Conservation (phyloP, 805 yeast genomes). For the Isabelozyma pseudorhagii region DNA sequence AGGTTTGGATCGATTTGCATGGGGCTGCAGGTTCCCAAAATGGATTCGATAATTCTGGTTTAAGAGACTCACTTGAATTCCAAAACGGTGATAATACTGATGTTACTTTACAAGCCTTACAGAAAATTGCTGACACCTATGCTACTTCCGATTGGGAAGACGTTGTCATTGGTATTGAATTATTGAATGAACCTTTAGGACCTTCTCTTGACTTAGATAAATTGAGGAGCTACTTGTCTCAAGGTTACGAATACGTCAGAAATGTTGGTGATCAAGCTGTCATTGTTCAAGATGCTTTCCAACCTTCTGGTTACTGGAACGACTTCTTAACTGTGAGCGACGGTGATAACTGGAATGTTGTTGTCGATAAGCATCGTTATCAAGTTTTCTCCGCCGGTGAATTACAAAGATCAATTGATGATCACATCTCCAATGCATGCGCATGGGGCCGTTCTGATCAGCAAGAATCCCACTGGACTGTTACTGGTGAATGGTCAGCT, state of each 20-base stretch:
- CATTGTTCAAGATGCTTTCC: constrained; percentile 82
- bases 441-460: constrained; percentile 25
- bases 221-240: constrained; percentile 55
- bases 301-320: constrained; percentile 61
- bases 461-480: constrained; percentile 65
- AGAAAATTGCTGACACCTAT: constrained; percentile 57
- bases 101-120: constrained; percentile 54
- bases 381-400: constrained; percentile 74
- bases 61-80: constrained; percentile 61
- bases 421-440: constrained; percentile 48
- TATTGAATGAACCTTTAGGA: constrained; percentile 88
- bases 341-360: constrained; percentile 54
- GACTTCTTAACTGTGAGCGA: constrained; percentile 38
- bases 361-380: constrained; percentile 87
- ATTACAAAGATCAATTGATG: constrained; percentile 55
- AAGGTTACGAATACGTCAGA: constrained; percentile 68
- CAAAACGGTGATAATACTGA: constrained; percentile 51
- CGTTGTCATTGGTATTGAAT: constrained; percentile 78
- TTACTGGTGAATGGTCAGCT: constrained; percentile 88
- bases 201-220: constrained; percentile 56
- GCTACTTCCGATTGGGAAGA: constrained; percentile 60
- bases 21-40: constrained; percentile 98
- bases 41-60: constrained; percentile 93
- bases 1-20: constrained; percentile 89
- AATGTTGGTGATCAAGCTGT: constrained; percentile 45